A percentile compares a stretch with the other conserved stretches of the same genome.
phyloP scores from a whole-genome alignment of 768 basidiomycete species.

The Trametes maxima region DNA sequence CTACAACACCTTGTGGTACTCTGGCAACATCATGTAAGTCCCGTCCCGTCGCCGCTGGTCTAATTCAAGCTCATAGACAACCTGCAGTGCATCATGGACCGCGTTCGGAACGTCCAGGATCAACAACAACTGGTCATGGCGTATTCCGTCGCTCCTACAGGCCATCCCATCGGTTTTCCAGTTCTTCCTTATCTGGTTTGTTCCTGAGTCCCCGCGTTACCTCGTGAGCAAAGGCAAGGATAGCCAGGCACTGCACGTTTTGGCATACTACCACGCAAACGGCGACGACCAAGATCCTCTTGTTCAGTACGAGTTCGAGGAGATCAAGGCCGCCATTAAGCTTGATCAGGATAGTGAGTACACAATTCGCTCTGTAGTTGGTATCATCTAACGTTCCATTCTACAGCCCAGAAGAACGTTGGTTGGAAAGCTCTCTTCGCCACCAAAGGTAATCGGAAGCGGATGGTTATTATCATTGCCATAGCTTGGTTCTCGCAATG shows the following conservation, averaged over 20 bases:
- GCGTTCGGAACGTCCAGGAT: slow-evolving; percentile 82
- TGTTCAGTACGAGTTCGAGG: slow-evolving; percentile 73
- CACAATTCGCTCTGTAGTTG: not conserved
- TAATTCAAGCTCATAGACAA: not conserved
- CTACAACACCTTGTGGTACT: slow-evolving; percentile 88
- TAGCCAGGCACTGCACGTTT: slow-evolving; percentile 62
- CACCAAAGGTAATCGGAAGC: slow-evolving; percentile 72
- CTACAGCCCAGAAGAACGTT: slow-evolving; percentile 52
- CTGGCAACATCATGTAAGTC: slow-evolving; percentile 73
- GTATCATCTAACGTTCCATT: not conserved
- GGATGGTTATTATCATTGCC: slow-evolving; percentile 75
- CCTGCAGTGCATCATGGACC: slow-evolving; percentile 66
- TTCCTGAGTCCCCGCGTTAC: slow-evolving; percentile 86
- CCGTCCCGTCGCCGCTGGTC: not conserved
- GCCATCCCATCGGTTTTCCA: slow-evolving; percentile 70
- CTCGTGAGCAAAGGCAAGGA: slow-evolving; percentile 75
- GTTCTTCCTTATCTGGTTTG: slow-evolving; percentile 63
- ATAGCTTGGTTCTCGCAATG: slow-evolving; percentile 85
- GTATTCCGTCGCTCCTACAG: slow-evolving; percentile 77
- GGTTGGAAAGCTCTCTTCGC: slow-evolving; percentile 71
- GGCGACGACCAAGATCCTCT: slow-evolving; percentile 71
- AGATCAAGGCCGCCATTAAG: slow-evolving; percentile 78
- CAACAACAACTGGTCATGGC: slow-evolving; percentile 74
- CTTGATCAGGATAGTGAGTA: slow-evolving; percentile 53
- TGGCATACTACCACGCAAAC: slow-evolving; percentile 86